Conservation (phyloP, 139 green algal species). For the Tetradesmus lagerheimii region DNA sequence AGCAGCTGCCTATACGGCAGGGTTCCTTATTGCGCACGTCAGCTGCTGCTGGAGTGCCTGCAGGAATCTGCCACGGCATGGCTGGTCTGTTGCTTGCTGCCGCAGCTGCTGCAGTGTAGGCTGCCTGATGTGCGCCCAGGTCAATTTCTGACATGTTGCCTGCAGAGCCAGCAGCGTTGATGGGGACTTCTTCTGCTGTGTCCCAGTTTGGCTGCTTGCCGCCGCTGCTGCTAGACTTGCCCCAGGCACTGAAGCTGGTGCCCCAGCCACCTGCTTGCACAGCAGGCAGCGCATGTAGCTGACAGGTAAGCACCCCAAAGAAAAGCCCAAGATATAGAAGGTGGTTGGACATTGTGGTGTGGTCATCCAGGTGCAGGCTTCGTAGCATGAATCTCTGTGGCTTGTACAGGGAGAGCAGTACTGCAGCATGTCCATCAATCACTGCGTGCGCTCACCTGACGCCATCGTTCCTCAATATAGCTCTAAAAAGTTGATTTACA, state of each 20-base stretch:
- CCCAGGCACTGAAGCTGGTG: background rate
- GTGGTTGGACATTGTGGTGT: too few species aligned
- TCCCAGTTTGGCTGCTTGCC: conserved; percentile 4
- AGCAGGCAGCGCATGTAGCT: background rate
- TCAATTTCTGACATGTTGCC: background rate
- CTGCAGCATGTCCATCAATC: background rate
- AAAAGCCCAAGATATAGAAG: too few species aligned
- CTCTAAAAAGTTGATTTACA: background rate
- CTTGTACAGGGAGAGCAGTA: background rate
- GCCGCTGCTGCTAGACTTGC: conserved; percentile 2
- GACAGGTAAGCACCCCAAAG: background rate
- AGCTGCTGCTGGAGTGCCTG: background rate
- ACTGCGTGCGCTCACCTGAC: background rate
- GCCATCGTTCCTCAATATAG: background rate
- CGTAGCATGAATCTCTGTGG: background rate
- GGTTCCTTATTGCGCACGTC: too few species aligned
- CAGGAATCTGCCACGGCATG: background rate
- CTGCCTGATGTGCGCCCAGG: background rate
- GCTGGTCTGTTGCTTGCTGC: background rate
- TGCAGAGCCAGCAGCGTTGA: background rate
- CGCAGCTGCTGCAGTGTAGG: background rate
- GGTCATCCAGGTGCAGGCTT: too few species aligned
- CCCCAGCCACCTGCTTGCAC: background rate
- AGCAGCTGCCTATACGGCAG: too few species aligned
- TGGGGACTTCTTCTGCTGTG: background rate